Evolutionary conservation across 495 filamentous ascomycete genomes (phyloP).

Genomic region (Talaromyces thailandensis): DNA sequence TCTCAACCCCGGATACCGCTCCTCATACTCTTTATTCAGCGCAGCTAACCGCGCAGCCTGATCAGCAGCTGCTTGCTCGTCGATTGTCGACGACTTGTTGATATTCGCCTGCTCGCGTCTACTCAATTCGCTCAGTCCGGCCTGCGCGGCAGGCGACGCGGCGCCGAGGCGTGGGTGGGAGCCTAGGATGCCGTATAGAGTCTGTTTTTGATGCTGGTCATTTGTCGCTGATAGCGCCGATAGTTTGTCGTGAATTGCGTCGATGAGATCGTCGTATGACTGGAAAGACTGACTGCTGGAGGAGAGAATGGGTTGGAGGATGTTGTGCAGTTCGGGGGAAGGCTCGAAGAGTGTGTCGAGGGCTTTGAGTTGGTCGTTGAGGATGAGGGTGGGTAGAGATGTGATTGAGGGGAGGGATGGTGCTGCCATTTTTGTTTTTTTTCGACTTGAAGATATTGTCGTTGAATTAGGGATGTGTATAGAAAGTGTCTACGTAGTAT

Average conservation of each 20-base stretch:
- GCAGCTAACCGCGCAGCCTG: slow-evolving; percentile 34
- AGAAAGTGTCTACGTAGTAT: not conserved
- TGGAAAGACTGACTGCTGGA: slow-evolving; percentile 43
- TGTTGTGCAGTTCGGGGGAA: slow-evolving; percentile 59
- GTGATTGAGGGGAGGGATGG: slow-evolving; percentile 40
- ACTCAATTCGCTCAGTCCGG: slow-evolving; percentile 63
- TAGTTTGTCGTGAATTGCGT: slow-evolving; percentile 46
- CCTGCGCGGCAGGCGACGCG: slow-evolving; percentile 35
- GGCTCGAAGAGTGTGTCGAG: slow-evolving; percentile 88
- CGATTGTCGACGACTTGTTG: slow-evolving; percentile 10
- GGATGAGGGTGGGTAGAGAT: slow-evolving; percentile 44
- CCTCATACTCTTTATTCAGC: slow-evolving; percentile 79
- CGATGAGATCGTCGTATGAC: slow-evolving; percentile 51
- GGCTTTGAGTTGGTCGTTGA: slow-evolving; percentile 46
- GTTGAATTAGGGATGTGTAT: not conserved
- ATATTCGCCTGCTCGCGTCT: slow-evolving; percentile 72
- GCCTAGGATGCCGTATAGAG: slow-evolving; percentile 64
- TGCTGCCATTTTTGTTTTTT: slow-evolving; percentile 1
- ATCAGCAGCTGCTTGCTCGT: slow-evolving; percentile 44
- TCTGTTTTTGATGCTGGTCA: slow-evolving; percentile 39
- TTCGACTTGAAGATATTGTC: not conserved
- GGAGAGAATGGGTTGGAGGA: slow-evolving; percentile 58
- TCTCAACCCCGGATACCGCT: slow-evolving; percentile 68
- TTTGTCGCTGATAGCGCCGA: slow-evolving; percentile 39
- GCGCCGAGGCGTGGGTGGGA: slow-evolving; percentile 83